Evolutionary conservation across 495 filamentous ascomycete genomes (phyloP).

Genomic region (Astrothelium subdiscretum): DNA sequence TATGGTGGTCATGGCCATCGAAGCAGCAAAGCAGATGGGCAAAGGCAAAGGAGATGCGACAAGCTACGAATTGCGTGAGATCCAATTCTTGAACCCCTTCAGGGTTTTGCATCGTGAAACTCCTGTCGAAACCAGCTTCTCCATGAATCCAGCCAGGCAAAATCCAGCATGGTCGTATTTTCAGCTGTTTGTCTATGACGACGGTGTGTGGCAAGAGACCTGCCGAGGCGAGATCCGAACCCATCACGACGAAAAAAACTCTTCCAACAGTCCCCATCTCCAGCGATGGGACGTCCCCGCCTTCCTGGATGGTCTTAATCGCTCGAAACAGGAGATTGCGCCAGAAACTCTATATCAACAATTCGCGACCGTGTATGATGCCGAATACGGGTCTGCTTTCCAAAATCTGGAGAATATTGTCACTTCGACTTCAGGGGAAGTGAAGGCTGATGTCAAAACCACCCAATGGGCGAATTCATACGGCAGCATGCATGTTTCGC

Average conservation of each 20-base stretch:
- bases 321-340: background rate
- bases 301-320: background rate
- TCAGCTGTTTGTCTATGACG: background rate
- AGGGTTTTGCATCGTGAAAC: background rate
- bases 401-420: background rate
- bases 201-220: background rate
- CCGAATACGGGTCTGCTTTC: conserved; percentile 5
- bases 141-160: background rate
- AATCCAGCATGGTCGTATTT: background rate
- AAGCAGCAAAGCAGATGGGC: background rate
- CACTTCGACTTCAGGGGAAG: background rate
- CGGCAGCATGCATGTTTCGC: conserved; percentile 31
- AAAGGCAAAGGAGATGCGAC: background rate
- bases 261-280: no score
- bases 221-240: background rate
- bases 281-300: background rate
- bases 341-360: background rate
- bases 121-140: background rate
- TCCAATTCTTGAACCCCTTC: background rate
- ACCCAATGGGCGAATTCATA: conserved; percentile 28
- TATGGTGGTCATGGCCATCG: background rate
- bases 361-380: background rate
- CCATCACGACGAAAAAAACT: background rate
- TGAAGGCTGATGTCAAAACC: conserved; percentile 7
- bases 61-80: background rate